These are phyloP conservation scores for Chenopodium album DNA, from an alignment of 148 eudicot species.

Conservation along the genomic window DNA sequence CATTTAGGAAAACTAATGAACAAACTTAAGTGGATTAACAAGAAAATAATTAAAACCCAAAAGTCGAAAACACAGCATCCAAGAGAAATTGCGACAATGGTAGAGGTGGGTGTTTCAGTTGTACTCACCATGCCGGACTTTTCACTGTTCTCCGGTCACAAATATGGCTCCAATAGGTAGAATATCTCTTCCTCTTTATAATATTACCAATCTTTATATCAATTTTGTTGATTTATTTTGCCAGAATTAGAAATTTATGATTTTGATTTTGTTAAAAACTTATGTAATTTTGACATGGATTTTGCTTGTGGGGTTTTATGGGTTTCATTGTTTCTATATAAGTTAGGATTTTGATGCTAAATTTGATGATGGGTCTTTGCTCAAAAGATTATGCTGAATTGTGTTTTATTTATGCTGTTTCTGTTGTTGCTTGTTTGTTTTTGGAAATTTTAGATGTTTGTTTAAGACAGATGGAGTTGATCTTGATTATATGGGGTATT, in stretches of 20 bases:
- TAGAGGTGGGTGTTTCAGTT: neutral
- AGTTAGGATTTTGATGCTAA: neutral
- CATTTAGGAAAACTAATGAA: no score
- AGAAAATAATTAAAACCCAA: neutral
- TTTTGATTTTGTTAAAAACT: neutral
- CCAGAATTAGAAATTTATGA: no score
- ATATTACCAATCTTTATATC: neutral
- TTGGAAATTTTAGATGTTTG: no score
- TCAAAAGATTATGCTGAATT: no score
- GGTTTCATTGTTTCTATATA: neutral
- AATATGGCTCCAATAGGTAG: neutral
- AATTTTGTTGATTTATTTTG: neutral
- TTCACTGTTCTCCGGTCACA: neutral
- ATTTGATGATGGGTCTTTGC: neutral
- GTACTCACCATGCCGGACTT: neutral
- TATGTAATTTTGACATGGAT: neutral
- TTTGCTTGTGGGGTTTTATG: neutral
- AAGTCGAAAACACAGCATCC: neutral
- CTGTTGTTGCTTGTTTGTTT: no score
- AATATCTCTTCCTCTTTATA: neutral
- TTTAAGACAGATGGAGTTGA: no score
- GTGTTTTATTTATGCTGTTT: no score
- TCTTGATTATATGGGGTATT: no score
- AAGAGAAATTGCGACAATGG: neutral
- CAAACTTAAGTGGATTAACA: neutral